phyloP scores from a whole-genome alignment of 2,329 filamentous ascomycete genomes.

The Hymenoscyphus repandus region DNA sequence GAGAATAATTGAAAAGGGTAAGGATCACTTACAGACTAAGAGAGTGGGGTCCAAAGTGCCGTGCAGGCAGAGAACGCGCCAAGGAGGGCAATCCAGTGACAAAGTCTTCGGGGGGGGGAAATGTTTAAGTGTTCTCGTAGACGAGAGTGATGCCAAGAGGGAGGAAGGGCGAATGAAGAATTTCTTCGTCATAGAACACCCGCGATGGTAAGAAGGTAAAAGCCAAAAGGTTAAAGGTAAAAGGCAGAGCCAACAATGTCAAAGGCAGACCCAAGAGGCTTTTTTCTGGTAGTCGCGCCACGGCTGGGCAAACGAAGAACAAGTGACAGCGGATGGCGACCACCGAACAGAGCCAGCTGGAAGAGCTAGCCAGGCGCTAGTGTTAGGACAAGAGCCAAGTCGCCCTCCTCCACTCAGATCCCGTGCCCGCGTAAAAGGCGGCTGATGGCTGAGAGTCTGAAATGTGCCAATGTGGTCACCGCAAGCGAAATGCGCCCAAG shows the following conservation, averaged over 20 bases:
- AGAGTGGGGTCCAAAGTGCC: slow-evolving; percentile 4
- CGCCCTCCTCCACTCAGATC: slow-evolving; percentile 8
- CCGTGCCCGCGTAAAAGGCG: slow-evolving; percentile 16
- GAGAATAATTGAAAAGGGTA: slow-evolving; percentile 12
- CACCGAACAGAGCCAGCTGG: slow-evolving; percentile 7
- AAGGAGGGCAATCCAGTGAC: too few relatives aligned
- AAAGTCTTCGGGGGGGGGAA: too few relatives aligned
- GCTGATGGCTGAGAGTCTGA: slow-evolving; percentile 21
- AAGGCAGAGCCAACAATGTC: too few relatives aligned
- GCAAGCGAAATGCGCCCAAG: slow-evolving; percentile 17
- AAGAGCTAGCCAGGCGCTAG: too few relatives aligned
- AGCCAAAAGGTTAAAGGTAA: too few relatives aligned
- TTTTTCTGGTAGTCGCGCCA: neutral
- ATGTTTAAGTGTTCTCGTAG: too few relatives aligned
- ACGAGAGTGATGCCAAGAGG: too few relatives aligned
- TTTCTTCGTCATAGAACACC: too few relatives aligned
- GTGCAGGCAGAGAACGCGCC: neutral
- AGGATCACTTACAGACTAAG: slow-evolving; percentile 11
- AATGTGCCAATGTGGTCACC: slow-evolving; percentile 18
- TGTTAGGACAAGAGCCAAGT: neutral
- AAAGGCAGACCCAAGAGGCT: too few relatives aligned
- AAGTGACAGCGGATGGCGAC: neutral
- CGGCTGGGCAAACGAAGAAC: slow-evolving; percentile 4
- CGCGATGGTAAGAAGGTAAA: too few relatives aligned
- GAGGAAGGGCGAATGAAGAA: too few relatives aligned